phyloP scores from a whole-genome alignment of 108 stramenopile genomes.

The Pseudonitzschia delicatissima region DNA sequence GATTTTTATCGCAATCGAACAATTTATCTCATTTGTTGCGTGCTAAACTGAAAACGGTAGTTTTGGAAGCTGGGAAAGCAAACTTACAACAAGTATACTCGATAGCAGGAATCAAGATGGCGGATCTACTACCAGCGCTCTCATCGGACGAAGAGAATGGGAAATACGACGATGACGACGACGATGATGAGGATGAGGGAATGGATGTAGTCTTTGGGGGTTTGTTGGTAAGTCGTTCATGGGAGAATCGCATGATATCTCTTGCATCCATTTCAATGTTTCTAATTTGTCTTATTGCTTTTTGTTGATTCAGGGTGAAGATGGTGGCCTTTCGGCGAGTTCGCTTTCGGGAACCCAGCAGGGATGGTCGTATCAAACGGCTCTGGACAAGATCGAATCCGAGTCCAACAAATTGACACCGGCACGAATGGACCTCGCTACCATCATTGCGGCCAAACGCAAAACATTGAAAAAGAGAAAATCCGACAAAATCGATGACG shows the following conservation, averaged over 20 bases:
- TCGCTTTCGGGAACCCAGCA: constrained; percentile 30
- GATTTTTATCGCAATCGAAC: too few relatives aligned
- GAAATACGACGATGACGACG: constrained; percentile 14
- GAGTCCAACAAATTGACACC: constrained; percentile 26
- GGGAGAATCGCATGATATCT: background rate
- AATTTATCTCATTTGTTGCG: too few relatives aligned
- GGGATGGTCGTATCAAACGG: constrained; percentile 83
- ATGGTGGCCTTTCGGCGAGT: constrained; percentile 47
- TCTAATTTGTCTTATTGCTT: too few relatives aligned
- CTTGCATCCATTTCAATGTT: background rate
- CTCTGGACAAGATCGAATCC: constrained; percentile 53
- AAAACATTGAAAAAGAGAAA: constrained; percentile 41
- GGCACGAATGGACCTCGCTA: constrained; percentile 68
- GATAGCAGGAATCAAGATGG: constrained; percentile 39
- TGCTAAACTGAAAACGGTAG: too few relatives aligned
- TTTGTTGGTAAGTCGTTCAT: constrained; percentile 47
- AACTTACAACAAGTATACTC: background rate
- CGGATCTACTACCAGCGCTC: constrained; percentile 59
- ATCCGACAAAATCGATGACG: constrained; percentile 2
- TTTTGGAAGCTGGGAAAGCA: too few relatives aligned
- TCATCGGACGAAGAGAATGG: constrained; percentile 77
- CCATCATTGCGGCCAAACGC: constrained; percentile 78
- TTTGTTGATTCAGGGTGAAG: constrained; percentile 61
- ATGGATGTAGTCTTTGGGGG: constrained; percentile 76
- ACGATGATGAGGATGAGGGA: constrained; percentile 41